These are phyloP conservation scores for Curvularia eragrostidis DNA, from an alignment of 2,329 filamentous ascomycete genomes.

Conservation along the genomic window DNA sequence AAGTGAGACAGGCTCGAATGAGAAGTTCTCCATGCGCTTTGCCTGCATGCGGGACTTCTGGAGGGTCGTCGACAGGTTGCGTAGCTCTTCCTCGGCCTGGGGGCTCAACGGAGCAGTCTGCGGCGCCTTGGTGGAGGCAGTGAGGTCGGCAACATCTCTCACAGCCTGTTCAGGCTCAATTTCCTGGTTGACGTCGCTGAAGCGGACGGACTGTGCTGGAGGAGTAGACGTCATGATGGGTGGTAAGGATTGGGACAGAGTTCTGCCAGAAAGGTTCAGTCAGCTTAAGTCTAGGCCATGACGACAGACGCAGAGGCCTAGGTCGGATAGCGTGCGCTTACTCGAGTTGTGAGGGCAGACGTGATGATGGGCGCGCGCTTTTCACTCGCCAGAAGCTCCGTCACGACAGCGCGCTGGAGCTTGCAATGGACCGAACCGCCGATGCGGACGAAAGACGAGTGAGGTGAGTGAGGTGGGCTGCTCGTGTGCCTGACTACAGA, in stretches of 20 bases:
- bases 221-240: conserved; percentile 38
- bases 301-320: conserved; percentile 30
- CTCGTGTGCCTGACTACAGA: conserved; percentile 20
- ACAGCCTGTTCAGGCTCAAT: conserved; percentile 46
- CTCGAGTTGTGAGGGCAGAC: conserved; percentile 16
- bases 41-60: conserved; percentile 80
- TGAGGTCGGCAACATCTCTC: conserved; percentile 43
- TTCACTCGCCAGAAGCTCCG: conserved; percentile 19
- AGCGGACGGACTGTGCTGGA: conserved; percentile 46
- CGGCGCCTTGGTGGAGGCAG: conserved; percentile 27
- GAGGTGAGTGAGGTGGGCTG: conserved; percentile 1
- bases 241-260: conserved; percentile 9
- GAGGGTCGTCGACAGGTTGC: conserved; percentile 73
- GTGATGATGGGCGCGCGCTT: conserved; percentile 20
- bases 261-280: conserved; percentile 21
- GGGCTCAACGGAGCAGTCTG: conserved; percentile 45
- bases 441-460: conserved; percentile 13
- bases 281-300: conserved; percentile 22
- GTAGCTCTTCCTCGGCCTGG: conserved; percentile 68
- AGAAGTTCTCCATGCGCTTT: conserved; percentile 81
- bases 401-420: conserved; percentile 16
- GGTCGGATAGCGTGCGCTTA: conserved; percentile 29
- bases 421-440: conserved; percentile 12
- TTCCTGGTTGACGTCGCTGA: conserved; percentile 50
- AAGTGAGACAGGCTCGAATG: conserved; percentile 89